Percentiles rank a stretch among this genome's conserved stretches.
Conservation (phyloP, 345 rosid genomes). For the Boechera divaricarpa region DNA sequence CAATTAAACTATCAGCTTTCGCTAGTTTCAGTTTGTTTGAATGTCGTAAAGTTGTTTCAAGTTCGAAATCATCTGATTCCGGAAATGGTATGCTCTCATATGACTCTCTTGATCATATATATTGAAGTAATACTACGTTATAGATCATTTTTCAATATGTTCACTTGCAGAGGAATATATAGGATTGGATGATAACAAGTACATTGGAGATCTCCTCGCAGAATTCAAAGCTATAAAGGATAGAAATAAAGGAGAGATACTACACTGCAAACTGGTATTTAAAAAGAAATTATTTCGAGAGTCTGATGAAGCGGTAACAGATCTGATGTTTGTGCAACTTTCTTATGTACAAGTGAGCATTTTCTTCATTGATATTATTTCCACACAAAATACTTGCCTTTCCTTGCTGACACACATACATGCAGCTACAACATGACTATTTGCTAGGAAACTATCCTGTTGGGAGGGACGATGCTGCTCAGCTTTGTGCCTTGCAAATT, state of each 20-base stretch:
- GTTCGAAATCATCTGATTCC: conserved; percentile 86
- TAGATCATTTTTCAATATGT: conserved; percentile 39
- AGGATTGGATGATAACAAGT: conserved; percentile 96
- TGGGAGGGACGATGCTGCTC: conserved; percentile 99
- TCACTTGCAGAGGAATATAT: conserved; percentile 80
- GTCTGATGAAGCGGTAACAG: conserved; percentile 94
- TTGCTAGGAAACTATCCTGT: conserved; percentile 96
- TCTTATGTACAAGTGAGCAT: conserved; percentile 91
- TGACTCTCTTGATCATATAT: conserved; percentile 18
- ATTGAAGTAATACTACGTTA: conserved; percentile 15
- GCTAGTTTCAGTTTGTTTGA: conserved; percentile 97
- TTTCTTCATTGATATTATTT: conserved; percentile 14
- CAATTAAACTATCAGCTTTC: conserved; percentile 83
- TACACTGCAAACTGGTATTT: conserved; percentile 88
- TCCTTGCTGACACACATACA: conserved; percentile 40
- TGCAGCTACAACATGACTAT: conserved; percentile 98
- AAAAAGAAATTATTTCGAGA: conserved; percentile 95
- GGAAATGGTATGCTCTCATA: conserved; percentile 71
- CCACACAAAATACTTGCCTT: not conserved
- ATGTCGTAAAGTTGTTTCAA: conserved; percentile 91
- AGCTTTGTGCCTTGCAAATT: conserved; percentile 92
- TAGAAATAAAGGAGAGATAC: conserved; percentile 93
- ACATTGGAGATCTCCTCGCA: conserved; percentile 88
- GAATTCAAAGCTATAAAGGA: conserved; percentile 96
- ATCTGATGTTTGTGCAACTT: conserved; percentile 93